Conservation (phyloP, 768 basidiomycete genomes). For the Pulveroboletus sp. region DNA sequence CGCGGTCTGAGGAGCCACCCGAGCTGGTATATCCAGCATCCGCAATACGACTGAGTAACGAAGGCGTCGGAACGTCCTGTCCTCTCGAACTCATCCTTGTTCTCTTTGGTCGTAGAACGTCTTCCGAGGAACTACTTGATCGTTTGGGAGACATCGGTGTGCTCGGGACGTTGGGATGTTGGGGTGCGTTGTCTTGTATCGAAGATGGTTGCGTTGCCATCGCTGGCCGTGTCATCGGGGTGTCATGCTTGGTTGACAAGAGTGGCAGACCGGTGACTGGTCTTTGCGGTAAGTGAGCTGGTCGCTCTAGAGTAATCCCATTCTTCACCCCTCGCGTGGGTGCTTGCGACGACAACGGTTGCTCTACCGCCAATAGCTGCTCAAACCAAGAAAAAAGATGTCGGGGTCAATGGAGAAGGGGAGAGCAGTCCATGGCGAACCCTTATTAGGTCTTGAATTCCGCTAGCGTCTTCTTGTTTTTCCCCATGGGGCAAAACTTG, state of each 20-base stretch:
- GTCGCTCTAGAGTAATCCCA: slow-evolving; percentile 15
- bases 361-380: slow-evolving; percentile 36
- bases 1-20: slow-evolving; percentile 16
- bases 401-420: slow-evolving; percentile 36
- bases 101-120: slow-evolving; percentile 34
- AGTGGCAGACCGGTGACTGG: slow-evolving; percentile 11
- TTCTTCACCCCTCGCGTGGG: slow-evolving; percentile 15
- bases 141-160: slow-evolving; percentile 23
- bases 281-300: slow-evolving; percentile 27
- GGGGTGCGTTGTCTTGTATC: slow-evolving; percentile 11
- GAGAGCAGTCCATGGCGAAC: slow-evolving; percentile 49
- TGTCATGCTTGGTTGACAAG: slow-evolving; percentile 12
- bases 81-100: slow-evolving; percentile 20
- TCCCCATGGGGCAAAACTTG: slow-evolving; percentile 24
- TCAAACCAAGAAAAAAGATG: slow-evolving; percentile 38
- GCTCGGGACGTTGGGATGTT: slow-evolving; percentile 4
- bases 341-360: slow-evolving; percentile 15
- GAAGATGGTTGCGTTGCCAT: slow-evolving; percentile 7
- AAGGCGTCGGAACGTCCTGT: slow-evolving; percentile 32
- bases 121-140: slow-evolving; percentile 26
- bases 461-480: slow-evolving; percentile 22
- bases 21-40: slow-evolving; percentile 14
- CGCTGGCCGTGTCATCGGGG: slow-evolving; percentile 11
- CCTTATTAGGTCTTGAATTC: slow-evolving; percentile 45
- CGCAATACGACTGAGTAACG: slow-evolving; percentile 43